Evolutionary conservation across 768 basidiomycete genomes (phyloP), one percentile per base, ranked within the genome.

Genomic region (Mycena crocata): DNA sequence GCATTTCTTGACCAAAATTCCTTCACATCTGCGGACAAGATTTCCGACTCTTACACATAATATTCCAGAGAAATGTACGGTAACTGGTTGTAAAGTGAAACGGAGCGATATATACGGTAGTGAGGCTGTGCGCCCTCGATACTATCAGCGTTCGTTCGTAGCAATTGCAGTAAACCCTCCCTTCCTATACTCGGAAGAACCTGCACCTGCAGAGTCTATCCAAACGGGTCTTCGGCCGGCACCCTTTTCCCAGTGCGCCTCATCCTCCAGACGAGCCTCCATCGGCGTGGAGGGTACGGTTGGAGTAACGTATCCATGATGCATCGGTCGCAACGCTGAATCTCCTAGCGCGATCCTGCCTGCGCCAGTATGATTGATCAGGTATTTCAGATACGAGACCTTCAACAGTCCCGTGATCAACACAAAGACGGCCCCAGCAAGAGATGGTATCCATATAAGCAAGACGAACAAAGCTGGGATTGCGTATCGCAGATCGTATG

Each of bases 291-390:
- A 12, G 28, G 39, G 31, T 12, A n/a, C 42, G 35, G 32, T 24
- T n/a, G n/a, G n/a, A n/a, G n/a, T n/a, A n/a, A n/a, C n/a, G n/a
- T n/a, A n/a, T n/a, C n/a, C n/a, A n/a, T n/a, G n/a, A 42, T 57
- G n/a, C 54, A 62, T 35, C 19, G 56, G 62, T n/a, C 57, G 15
- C 35, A 68, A 23, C 42, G 67, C 62, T 7, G 73, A 68, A 19
- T 67, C 61, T 4, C 71, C 57, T 2, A 68, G 28, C 13, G 73
- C 68, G 42, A 67, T 37, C 48, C 57, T 26, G 45, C 70, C 59
- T 59, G 69, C 54, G 54, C 62, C 23, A 59, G 66, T 57, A 67
- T 74, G 37, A 64, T 74, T 52, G 64, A 75, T n/a, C 65, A 71
- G 24, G 67, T 55, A 44, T 3, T 54, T 48, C 32, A 73, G 30